Evolutionary conservation across 106 monocot species (phyloP).

Genomic region (Acanthochlamys bracteata): DNA sequence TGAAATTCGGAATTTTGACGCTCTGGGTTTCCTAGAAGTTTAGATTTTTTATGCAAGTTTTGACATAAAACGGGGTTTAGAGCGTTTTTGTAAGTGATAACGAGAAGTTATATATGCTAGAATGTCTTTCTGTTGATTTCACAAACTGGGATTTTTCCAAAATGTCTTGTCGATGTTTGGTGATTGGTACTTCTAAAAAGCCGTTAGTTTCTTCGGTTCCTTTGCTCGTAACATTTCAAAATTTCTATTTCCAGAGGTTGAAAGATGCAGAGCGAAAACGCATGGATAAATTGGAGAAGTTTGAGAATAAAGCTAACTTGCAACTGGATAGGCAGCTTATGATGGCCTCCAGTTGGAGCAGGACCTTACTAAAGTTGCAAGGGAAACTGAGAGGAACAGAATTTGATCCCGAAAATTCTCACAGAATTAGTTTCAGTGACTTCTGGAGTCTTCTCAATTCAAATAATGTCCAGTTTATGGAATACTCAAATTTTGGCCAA

Average conservation of each 20-base stretch:
- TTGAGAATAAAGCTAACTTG: slow-evolving; percentile 57
- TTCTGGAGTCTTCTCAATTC: slow-evolving; percentile 66
- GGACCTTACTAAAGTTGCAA: slow-evolving; percentile 52
- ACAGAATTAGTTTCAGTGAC: slow-evolving; percentile 66
- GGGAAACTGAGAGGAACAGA: slow-evolving; percentile 89
- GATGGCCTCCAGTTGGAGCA: slow-evolving; percentile 76
- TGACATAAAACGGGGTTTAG: too few species aligned
- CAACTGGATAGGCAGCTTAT: slow-evolving; percentile 75
- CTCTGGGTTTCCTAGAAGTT: too few species aligned
- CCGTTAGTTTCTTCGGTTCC: too few species aligned
- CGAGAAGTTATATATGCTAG: too few species aligned
- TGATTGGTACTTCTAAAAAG: too few species aligned
- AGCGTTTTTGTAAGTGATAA: too few species aligned
- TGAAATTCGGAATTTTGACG: too few species aligned
- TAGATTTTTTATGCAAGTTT: too few species aligned
- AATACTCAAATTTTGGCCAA: slow-evolving; percentile 81
- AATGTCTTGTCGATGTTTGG: too few species aligned
- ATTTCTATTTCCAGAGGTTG: slow-evolving; percentile 42
- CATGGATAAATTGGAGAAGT: slow-evolving; percentile 55
- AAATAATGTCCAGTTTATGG: slow-evolving; percentile 79
- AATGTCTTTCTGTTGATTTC: too few species aligned
- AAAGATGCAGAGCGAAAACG: slow-evolving; percentile 53
- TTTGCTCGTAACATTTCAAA: neutral
- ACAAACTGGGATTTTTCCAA: too few species aligned
- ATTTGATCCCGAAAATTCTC: slow-evolving; percentile 77